Evolutionary conservation across 1,284 basidiomycete genomes (phyloP).

Genomic region (Cryptococcus sp.): DNA sequence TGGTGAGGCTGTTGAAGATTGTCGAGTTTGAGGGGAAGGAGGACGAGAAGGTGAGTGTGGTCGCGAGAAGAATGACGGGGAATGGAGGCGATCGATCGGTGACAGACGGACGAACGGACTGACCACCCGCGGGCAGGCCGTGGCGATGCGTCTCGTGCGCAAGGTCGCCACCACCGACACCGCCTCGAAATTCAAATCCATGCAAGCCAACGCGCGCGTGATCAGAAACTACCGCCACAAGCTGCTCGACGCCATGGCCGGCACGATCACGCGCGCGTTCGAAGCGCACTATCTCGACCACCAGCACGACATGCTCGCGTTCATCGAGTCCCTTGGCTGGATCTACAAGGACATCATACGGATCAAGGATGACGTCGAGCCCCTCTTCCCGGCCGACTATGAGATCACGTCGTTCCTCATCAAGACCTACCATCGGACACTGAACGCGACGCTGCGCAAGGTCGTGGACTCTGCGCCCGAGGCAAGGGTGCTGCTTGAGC

Average conservation of each 20-base stretch:
- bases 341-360: conserved; percentile 92
- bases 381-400: conserved; percentile 89
- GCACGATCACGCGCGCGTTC: conserved; percentile 73
- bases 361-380: conserved; percentile 80
- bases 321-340: conserved; percentile 78
- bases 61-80: neutral
- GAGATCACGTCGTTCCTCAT: conserved; percentile 81
- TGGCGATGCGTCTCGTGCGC: conserved; percentile 89
- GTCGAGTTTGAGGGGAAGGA: conserved; percentile 88
- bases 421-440: conserved; percentile 86
- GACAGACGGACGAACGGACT: too few relatives aligned
- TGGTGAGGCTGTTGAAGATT: conserved; percentile 90
- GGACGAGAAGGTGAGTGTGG: conserved; percentile 76
- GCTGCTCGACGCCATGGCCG: conserved; percentile 73
- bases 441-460: conserved; percentile 70
- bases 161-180: conserved; percentile 85
- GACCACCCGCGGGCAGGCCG: conserved; percentile 70
- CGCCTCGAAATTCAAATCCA: conserved; percentile 82
- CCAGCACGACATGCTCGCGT: conserved; percentile 64
- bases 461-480: conserved; percentile 76
- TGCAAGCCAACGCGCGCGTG: conserved; percentile 87
- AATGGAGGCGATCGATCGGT: too few relatives aligned
- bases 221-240: conserved; percentile 97
- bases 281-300: conserved; percentile 64
- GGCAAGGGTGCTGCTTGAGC: conserved; percentile 75